Conservation (phyloP, 1,139 yeast species). For the Candida sp. region DNA sequence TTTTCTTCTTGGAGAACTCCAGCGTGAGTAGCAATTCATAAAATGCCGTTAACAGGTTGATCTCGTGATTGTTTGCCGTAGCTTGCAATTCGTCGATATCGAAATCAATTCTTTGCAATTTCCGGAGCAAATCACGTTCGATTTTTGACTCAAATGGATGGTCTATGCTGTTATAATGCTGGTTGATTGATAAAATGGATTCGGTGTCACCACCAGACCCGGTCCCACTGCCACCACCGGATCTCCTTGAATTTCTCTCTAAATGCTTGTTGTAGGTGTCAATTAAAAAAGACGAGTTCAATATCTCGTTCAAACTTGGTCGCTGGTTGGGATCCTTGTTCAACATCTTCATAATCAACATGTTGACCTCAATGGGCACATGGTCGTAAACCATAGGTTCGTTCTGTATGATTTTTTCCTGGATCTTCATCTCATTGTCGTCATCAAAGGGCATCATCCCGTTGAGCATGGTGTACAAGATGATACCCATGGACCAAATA, state of each 20-base stretch:
- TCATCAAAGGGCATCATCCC: slow-evolving; percentile 95
- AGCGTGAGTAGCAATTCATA: slow-evolving; percentile 78
- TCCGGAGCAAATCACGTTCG: slow-evolving; percentile 70
- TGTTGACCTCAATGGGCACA: slow-evolving; percentile 52
- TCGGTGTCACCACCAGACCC: slow-evolving; percentile 28
- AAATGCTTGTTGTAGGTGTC: slow-evolving; percentile 33
- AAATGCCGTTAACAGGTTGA: slow-evolving; percentile 84
- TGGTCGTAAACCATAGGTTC: slow-evolving; percentile 61
- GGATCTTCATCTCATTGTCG: slow-evolving; percentile 72
- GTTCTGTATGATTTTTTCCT: slow-evolving; percentile 60
- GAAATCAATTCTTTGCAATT: slow-evolving; percentile 65
- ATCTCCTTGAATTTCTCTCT: slow-evolving; percentile 17
- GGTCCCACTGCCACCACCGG: too few species aligned
- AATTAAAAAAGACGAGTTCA: slow-evolving; percentile 65
- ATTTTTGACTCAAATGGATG: slow-evolving; percentile 59
- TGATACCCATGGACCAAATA: slow-evolving; percentile 93
- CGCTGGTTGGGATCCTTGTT: slow-evolving; percentile 69
- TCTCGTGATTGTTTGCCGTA: slow-evolving; percentile 62
- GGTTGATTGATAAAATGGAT: slow-evolving; percentile 41
- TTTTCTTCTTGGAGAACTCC: slow-evolving; percentile 49
- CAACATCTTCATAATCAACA: slow-evolving; percentile 57
- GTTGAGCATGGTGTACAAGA: slow-evolving; percentile 84
- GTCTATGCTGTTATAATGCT: slow-evolving; percentile 42
- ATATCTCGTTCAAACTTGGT: slow-evolving; percentile 62
- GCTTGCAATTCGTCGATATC: slow-evolving; percentile 67